Conservation (phyloP, 768 basidiomycete species). For the Gymnopilus dilepis region DNA sequence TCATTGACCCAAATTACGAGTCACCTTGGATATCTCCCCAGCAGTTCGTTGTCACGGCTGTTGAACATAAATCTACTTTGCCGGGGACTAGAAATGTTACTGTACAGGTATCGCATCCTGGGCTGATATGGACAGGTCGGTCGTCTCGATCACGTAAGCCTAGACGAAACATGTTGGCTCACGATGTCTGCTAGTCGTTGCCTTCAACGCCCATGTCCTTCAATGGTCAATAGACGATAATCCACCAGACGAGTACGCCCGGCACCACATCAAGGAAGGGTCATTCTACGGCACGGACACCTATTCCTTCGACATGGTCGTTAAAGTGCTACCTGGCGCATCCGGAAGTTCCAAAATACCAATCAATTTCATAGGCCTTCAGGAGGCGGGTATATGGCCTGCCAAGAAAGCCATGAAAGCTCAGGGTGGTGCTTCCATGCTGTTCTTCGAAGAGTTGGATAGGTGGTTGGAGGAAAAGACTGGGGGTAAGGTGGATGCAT, state of each 20-base stretch:
- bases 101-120: slow-evolving; percentile 75
- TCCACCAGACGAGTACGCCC: slow-evolving; percentile 73
- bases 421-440: slow-evolving; percentile 64
- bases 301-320: slow-evolving; percentile 75
- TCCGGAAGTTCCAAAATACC: slow-evolving; percentile 39
- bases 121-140: slow-evolving; percentile 85
- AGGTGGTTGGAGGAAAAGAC: slow-evolving; percentile 71
- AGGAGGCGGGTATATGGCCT: slow-evolving; percentile 87
- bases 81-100: slow-evolving; percentile 74
- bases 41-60: slow-evolving; percentile 58
- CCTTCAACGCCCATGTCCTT: slow-evolving; percentile 90
- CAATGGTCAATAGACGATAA: slow-evolving; percentile 82
- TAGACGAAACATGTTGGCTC: background rate
- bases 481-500: slow-evolving; percentile 67
- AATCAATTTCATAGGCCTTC: slow-evolving; percentile 82
- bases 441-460: slow-evolving; percentile 77
- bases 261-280: slow-evolving; percentile 92
- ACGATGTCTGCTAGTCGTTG: slow-evolving; percentile 58
- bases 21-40: slow-evolving; percentile 52
- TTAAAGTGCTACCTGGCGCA: slow-evolving; percentile 52
- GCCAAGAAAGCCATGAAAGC: slow-evolving; percentile 60
- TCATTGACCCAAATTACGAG: slow-evolving; percentile 50
- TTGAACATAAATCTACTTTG: slow-evolving; percentile 58
- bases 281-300: slow-evolving; percentile 81
- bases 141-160: background rate